phyloP scores from a whole-genome alignment of 73 alveolate genomes.

The Paramecium caudatum region DNA sequence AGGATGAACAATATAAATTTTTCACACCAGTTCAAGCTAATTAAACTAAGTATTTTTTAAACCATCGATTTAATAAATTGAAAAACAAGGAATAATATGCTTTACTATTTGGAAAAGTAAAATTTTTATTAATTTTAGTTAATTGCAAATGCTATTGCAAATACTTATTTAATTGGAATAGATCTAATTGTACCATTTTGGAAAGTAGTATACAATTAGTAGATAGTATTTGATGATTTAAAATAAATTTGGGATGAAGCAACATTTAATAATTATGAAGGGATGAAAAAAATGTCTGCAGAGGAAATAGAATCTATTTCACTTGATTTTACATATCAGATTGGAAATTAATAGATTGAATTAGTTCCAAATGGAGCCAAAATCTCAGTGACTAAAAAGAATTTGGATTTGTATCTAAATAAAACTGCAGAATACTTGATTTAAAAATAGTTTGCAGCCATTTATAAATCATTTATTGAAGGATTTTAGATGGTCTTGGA shows the following conservation, averaged over 20 bases:
- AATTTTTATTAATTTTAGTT: neutral
- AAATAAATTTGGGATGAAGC: neutral
- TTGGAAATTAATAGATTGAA: conserved; percentile 3
- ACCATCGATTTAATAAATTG: conserved; percentile 18
- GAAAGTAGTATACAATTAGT: conserved; percentile 14
- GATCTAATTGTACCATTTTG: conserved; percentile 40
- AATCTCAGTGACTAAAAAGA: conserved; percentile 22
- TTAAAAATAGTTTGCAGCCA: neutral
- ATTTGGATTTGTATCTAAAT: conserved; percentile 56
- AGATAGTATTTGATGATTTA: conserved; percentile 2
- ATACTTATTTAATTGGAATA: conserved; percentile 40
- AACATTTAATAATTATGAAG: conserved; percentile 43
- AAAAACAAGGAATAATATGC: conserved; percentile 56
- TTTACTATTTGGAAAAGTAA: conserved; percentile 57
- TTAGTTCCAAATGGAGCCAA: conserved; percentile 57
- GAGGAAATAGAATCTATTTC: conserved; percentile 19
- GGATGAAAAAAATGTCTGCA: neutral
- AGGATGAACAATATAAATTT: conserved; percentile 70
- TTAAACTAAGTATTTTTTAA: conserved; percentile 9
- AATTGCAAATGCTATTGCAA: conserved; percentile 11
- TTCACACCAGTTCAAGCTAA: conserved; percentile 28
- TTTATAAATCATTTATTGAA: conserved; percentile 29
- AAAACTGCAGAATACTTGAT: conserved; percentile 55
- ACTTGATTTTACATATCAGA: neutral
- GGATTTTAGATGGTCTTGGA: conserved; percentile 67